Conservation (phyloP, 768 basidiomycete species). For the Panaeolus cyanescens region DNA sequence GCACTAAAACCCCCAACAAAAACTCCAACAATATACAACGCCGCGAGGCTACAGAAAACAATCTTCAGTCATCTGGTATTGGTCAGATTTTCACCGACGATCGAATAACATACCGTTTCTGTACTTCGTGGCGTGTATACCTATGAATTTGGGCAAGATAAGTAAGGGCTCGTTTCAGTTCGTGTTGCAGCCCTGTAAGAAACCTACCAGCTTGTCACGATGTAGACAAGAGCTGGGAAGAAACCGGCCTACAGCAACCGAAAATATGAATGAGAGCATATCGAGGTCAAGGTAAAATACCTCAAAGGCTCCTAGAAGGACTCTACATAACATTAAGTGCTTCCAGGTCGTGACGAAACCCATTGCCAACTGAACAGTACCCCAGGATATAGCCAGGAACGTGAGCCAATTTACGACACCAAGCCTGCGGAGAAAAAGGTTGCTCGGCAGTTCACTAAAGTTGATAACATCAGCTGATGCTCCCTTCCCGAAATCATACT, state of each 20-base stretch:
- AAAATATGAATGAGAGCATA: not conserved
- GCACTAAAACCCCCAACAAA: conserved; percentile 49
- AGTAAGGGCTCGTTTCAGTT: not conserved
- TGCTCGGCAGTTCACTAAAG: conserved; percentile 45
- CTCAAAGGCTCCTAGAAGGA: conserved; percentile 45
- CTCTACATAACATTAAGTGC: conserved; percentile 38
- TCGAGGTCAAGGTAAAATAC: conserved; percentile 20
- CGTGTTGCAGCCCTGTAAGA: not conserved
- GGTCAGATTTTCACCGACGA: not conserved
- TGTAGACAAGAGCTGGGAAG: conserved; percentile 49
- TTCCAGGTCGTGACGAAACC: conserved; percentile 47
- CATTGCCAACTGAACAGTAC: conserved; percentile 45
- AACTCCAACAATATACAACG: conserved; percentile 46
- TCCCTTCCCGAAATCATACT: not conserved
- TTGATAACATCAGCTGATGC: conserved; percentile 1
- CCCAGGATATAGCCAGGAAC: conserved; percentile 47
- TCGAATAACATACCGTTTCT: conserved; percentile 38
- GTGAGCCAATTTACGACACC: conserved; percentile 43
- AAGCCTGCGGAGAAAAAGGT: conserved; percentile 41
- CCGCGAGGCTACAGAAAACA: conserved; percentile 39
- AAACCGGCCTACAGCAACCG: conserved; percentile 43
- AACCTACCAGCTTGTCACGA: conserved; percentile 51
- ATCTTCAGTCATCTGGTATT: not conserved
- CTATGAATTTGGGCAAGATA: conserved; percentile 21
- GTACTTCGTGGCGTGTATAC: conserved; percentile 55